Percentiles rank a stretch among this genome's conserved stretches.
Conservation (phyloP, 2,329 filamentous ascomycete genomes). For the Penicillium freii region DNA sequence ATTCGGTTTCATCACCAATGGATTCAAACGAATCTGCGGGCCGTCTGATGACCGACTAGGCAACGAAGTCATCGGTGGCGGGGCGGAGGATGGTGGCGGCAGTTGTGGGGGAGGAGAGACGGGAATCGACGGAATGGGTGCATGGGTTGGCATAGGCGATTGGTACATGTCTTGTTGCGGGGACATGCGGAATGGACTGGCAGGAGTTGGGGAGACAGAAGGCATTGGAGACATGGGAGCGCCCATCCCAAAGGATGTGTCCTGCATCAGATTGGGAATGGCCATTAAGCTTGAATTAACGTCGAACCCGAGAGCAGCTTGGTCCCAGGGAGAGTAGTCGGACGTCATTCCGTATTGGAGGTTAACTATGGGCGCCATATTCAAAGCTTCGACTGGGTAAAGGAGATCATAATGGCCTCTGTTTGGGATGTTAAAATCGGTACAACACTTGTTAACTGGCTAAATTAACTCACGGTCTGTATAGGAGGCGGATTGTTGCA, state of each 20-base stretch:
- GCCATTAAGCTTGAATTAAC: slow-evolving; percentile 43
- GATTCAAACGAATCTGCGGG: slow-evolving; percentile 44
- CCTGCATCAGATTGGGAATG: slow-evolving; percentile 41
- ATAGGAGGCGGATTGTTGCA: slow-evolving; percentile 67
- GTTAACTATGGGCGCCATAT: slow-evolving; percentile 42
- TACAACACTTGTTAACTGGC: not conserved
- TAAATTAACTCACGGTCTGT: slow-evolving; percentile 58
- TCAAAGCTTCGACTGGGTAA: slow-evolving; percentile 62
- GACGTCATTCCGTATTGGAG: slow-evolving; percentile 43
- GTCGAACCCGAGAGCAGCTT: slow-evolving; percentile 40
- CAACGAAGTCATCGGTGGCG: slow-evolving; percentile 35
- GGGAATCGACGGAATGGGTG: slow-evolving; percentile 22
- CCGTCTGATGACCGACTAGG: slow-evolving; percentile 37
- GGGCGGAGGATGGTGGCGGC: slow-evolving; percentile 25
- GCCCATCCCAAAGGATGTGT: slow-evolving; percentile 32
- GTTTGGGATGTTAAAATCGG: slow-evolving; percentile 21
- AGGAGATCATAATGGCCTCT: slow-evolving; percentile 92
- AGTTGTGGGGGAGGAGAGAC: slow-evolving; percentile 30
- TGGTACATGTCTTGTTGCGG: slow-evolving; percentile 38
- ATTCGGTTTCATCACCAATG: slow-evolving; percentile 42
- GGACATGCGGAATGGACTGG: slow-evolving; percentile 33
- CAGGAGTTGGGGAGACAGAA: slow-evolving; percentile 31
- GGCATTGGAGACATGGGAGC: slow-evolving; percentile 27
- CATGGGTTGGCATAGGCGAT: slow-evolving; percentile 29
- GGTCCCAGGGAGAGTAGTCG: slow-evolving; percentile 39